A percentile compares a stretch with the other conserved stretches of the same genome.
phyloP scores from a whole-genome alignment of 106 monocot species.

The Allium sativum region DNA sequence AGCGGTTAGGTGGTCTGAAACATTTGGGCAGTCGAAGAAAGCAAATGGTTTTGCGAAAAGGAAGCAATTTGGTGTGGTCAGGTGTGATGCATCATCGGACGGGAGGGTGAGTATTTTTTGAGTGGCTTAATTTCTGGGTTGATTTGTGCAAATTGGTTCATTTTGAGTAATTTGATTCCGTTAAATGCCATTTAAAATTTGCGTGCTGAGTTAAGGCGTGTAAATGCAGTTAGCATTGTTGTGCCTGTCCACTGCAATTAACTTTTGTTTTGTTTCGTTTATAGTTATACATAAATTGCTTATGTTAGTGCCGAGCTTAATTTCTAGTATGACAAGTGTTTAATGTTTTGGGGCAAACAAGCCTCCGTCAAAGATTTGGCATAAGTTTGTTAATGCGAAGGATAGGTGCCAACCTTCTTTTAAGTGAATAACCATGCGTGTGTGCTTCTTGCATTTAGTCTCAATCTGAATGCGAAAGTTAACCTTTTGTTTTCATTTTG shows the following conservation, averaged over 20 bases:
- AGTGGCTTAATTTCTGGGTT: background rate
- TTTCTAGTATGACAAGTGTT: too few species aligned
- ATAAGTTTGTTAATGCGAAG: too few species aligned
- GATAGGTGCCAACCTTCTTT: too few species aligned
- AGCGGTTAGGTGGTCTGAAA: conserved; percentile 30
- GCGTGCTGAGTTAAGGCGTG: background rate
- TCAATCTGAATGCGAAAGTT: too few species aligned
- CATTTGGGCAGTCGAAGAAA: conserved; percentile 16
- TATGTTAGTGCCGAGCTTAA: too few species aligned
- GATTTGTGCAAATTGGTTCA: background rate
- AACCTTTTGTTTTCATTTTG: too few species aligned
- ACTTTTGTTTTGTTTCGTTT: background rate
- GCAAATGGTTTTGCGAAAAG: conserved; percentile 6
- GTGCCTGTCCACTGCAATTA: background rate
- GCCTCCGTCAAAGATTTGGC: too few species aligned
- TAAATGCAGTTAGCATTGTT: background rate
- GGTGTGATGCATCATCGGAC: conserved; percentile 61
- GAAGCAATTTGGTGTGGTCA: conserved; percentile 20
- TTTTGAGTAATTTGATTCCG: background rate
- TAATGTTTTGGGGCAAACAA: too few species aligned
- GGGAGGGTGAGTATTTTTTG: conserved; percentile 37
- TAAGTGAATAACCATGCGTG: too few species aligned
- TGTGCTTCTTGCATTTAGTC: too few species aligned
- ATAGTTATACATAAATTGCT: background rate
- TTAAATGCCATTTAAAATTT: background rate